phyloP scores from a whole-genome alignment of 23 red algal genomes.

The Porphyridium purpureum region DNA sequence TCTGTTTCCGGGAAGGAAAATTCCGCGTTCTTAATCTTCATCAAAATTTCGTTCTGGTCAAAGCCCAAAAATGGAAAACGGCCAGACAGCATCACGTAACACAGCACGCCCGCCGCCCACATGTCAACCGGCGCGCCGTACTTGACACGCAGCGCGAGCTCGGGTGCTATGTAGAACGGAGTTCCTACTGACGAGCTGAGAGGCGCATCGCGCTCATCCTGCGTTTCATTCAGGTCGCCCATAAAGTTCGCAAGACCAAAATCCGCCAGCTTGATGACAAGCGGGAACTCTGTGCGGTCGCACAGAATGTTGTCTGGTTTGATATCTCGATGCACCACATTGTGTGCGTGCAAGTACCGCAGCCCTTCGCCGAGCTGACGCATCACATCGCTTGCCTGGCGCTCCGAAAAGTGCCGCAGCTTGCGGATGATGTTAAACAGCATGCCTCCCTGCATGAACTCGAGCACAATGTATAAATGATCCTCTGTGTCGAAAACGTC shows the following conservation, averaged over 20 bases:
- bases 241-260: conserved; percentile 95
- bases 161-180: conserved; percentile 80
- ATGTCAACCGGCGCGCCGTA: conserved; percentile 75
- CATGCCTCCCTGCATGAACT: conserved; percentile 57
- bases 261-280: conserved; percentile 83
- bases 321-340: conserved; percentile 71
- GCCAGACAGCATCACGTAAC: conserved; percentile 85
- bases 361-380: conserved; percentile 53
- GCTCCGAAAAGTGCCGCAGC: conserved; percentile 53
- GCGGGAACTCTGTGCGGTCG: conserved; percentile 32
- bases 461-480: conserved; percentile 39
- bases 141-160: conserved; percentile 53
- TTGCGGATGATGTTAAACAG: conserved; percentile 71
- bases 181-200: conserved; percentile 70
- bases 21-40: conserved; percentile 30
- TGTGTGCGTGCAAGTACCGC: conserved; percentile 45
- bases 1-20: conserved; percentile 52
- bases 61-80: conserved; percentile 93
- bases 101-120: conserved; percentile 81
- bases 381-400: conserved; percentile 44
- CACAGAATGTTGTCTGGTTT: too few species aligned
- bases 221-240: conserved; percentile 26
- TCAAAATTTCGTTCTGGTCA: conserved; percentile 58
- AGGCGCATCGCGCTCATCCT: conserved; percentile 25
- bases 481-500: conserved; percentile 65